phyloP scores from a whole-genome alignment of 345 rosid species.

The Lenwebbia sp. region DNA sequence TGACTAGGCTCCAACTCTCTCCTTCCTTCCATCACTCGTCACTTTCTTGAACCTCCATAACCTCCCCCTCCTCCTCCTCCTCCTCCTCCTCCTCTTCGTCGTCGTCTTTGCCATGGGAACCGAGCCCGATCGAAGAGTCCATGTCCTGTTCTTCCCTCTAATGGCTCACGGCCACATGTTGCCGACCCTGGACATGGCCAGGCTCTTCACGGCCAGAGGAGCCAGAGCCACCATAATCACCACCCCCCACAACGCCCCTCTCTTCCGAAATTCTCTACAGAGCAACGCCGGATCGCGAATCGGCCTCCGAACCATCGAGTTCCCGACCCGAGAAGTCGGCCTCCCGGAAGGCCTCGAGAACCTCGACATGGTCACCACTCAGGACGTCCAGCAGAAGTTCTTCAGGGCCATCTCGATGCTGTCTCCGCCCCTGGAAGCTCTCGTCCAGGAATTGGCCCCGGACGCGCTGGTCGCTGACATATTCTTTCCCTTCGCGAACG shows the following conservation, averaged over 20 bases:
- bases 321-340: constrained; percentile 9
- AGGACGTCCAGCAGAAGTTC: constrained; percentile 10
- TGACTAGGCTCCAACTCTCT: background rate
- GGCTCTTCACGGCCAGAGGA: constrained; percentile 30
- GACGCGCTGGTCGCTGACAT: constrained; percentile 47
- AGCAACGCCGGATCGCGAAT: background rate
- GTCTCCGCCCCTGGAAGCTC: constrained; percentile 24
- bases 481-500: constrained; percentile 48
- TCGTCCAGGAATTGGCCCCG: constrained; percentile 24
- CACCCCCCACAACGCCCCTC: constrained; percentile 31
- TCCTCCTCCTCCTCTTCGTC: background rate
- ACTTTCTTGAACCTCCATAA: background rate
- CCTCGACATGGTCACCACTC: background rate
- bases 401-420: constrained; percentile 17
- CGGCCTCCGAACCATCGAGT: background rate
- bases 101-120: background rate
- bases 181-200: constrained; percentile 49
- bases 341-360: constrained; percentile 15
- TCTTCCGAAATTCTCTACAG: constrained; percentile 4
- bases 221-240: constrained; percentile 37
- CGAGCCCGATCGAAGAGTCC: background rate
- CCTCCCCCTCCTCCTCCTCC: background rate
- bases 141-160: constrained; percentile 20
- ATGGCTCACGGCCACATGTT: constrained; percentile 36
- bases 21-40: background rate